Percentiles rank a stretch among this genome's conserved stretches.
Evolutionary conservation across 805 yeast species (phyloP).

Genomic region (Millerago galiae): DNA sequence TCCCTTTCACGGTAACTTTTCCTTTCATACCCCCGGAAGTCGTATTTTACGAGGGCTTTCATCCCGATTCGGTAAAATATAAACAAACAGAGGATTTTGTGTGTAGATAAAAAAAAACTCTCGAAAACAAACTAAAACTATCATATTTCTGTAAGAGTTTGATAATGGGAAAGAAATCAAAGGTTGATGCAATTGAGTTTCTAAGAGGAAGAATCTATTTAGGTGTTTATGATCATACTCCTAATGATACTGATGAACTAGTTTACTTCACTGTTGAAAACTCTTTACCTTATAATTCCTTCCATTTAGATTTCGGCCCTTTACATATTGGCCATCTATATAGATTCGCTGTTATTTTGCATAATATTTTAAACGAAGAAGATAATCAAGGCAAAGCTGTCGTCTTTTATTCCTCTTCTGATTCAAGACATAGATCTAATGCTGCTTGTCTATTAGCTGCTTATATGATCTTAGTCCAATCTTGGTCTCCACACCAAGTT

Average conservation of each 20-base stretch:
- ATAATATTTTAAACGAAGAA: slow-evolving; percentile 83
- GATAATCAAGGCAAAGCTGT: slow-evolving; percentile 82
- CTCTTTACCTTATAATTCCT: slow-evolving; percentile 86
- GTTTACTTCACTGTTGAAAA: slow-evolving; percentile 92
- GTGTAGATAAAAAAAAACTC: background rate
- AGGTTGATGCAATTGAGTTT: slow-evolving; percentile 49
- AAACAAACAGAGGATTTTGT: slow-evolving; percentile 1
- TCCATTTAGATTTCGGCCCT: slow-evolving; percentile 96
- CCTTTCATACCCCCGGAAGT: background rate
- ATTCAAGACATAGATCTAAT: slow-evolving; percentile 78
- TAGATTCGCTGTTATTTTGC: slow-evolving; percentile 91
- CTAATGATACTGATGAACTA: slow-evolving; percentile 65
- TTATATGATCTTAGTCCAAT: slow-evolving; percentile 90
- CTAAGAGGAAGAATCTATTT: slow-evolving; percentile 57
- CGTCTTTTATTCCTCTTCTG: slow-evolving; percentile 80
- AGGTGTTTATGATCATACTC: slow-evolving; percentile 80
- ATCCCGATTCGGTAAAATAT: slow-evolving; percentile 1
- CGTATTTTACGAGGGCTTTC: background rate
- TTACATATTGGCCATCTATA: slow-evolving; percentile 88
- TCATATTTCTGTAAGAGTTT: no score
- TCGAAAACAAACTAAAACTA: slow-evolving; percentile 1
- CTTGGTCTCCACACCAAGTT: slow-evolving; percentile 98
- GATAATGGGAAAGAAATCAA: slow-evolving; percentile 43
- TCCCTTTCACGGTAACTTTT: background rate
- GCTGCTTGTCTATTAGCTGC: slow-evolving; percentile 93